Conservation (phyloP, 176 grass and related monocot genomes). For the Alopecurus myosuroides region DNA sequence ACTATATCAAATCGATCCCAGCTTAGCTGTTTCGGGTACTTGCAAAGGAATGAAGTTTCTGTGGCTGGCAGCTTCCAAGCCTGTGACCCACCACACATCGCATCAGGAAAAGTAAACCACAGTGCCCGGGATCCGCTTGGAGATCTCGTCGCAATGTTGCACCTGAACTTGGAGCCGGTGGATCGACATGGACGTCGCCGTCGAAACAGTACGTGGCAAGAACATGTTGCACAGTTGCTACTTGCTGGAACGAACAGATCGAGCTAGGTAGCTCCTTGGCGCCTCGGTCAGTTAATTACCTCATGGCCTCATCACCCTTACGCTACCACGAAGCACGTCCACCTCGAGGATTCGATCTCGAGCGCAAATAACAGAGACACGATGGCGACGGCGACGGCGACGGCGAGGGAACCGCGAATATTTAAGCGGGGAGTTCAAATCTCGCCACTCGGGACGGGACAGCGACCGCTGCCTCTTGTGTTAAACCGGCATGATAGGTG, state of each 20-base stretch:
- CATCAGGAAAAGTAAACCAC: not conserved
- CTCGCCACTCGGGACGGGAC: slow-evolving; percentile 19
- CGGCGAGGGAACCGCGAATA: not conserved
- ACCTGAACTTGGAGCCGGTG: not conserved
- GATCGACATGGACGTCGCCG: not conserved
- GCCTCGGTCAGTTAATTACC: not conserved
- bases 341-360: not conserved
- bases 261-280: no score
- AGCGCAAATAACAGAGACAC: not conserved
- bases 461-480: not conserved
- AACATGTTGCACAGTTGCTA: not conserved
- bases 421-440: not conserved
- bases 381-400: not conserved
- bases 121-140: no score
- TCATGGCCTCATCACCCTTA: not conserved
- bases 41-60: not conserved
- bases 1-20: not conserved
- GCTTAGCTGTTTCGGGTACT: not conserved
- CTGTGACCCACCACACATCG: not conserved
- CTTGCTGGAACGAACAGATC: not conserved
- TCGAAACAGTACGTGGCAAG: not conserved
- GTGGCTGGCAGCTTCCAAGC: not conserved
- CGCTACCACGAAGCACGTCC: not conserved
- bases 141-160: not conserved
- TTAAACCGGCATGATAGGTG: not conserved